These are phyloP conservation scores for Puccinia horiana DNA, from an alignment of 1,284 basidiomycete species.

Conservation along the genomic window DNA sequence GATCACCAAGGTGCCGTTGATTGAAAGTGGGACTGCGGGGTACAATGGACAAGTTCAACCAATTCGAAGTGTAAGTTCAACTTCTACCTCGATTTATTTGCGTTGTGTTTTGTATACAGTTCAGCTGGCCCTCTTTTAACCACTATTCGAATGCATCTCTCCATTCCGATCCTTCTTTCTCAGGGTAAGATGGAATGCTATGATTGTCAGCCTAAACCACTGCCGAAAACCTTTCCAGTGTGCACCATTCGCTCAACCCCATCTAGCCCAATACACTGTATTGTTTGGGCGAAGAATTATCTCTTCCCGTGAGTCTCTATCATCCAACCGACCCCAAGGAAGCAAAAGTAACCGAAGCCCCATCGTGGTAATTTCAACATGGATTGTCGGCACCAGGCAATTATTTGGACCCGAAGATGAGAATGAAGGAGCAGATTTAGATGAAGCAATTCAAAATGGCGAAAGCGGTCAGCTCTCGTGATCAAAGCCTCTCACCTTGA, in stretches of 20 bases:
- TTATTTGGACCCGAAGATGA: conserved; percentile 84
- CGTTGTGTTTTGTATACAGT: neutral
- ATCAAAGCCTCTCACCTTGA: conserved; percentile 2
- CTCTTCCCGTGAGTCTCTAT: conserved; percentile 75
- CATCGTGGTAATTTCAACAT: conserved; percentile 6
- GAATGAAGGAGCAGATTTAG: conserved; percentile 73
- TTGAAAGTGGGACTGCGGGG: conserved; percentile 95
- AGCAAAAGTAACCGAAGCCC: neutral
- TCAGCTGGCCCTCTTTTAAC: neutral
- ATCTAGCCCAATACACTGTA: conserved; percentile 95
- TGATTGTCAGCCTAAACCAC: conserved; percentile 83
- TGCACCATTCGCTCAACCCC: conserved; percentile 98
- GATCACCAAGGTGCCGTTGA: conserved; percentile 82
- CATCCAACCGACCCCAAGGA: neutral
- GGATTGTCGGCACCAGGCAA: conserved; percentile 66
- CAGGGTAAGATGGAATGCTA: conserved; percentile 86
- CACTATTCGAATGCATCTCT: neutral
- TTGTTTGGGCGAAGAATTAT: conserved; percentile 98
- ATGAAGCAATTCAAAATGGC: conserved; percentile 80
- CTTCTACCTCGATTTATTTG: conserved; percentile 23
- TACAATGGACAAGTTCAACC: conserved; percentile 75
- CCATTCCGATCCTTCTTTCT: neutral
- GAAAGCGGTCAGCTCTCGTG: conserved; percentile 70
- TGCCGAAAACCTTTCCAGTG: conserved; percentile 91
- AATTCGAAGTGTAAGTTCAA: conserved; percentile 67